Evolutionary conservation across 2,329 filamentous ascomycete genomes (phyloP), one percentile per base, ranked within the genome.

Genomic region (Chalaropsis thielavioides): DNA sequence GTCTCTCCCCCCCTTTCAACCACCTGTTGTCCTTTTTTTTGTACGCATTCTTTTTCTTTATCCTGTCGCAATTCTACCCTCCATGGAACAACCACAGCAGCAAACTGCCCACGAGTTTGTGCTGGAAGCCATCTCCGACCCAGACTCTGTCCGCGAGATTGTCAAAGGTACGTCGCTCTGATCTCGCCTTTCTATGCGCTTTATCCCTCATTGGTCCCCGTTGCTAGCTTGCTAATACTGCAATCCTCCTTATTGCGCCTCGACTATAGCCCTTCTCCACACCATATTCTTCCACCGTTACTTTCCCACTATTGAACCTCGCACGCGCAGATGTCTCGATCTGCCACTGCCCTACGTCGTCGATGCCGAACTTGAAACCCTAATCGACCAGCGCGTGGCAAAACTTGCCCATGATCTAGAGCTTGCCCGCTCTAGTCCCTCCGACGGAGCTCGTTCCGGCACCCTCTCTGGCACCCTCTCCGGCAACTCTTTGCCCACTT

Each of bases 241-340:
- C 64, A 65, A 46, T 66, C 64, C 19, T 31, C 15, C 64, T 67
- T 60, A 67, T 60, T 49, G 13, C 22, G 35, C 38, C 40, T 40
- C 38, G 8, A 44, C 63, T 13, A 44, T 71, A 95, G 92, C 89
- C 69, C 89, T 96, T 74, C 83, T 97, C 61, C 92, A 96, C 75
- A 95, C 92, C 62, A 96, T 97, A 75, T 99, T 97, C 84, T 97
- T 97, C 82, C 92, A 96, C 78, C 88, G 94, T 72, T 95, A 92
- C 83, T 96, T 97, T 80, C 90, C 90, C 66, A 86, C 90, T 66
- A 83, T 96, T 70, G 80, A 83, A 51, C 92, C 94, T 5, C 83
- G 84, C 68, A 91, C 90, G 68, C 87, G 90, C 76, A 92, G 96
- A 73, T 85, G 96, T 68, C 86, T 96, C 69, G 92, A 95, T 75